A percentile compares a stretch with the other conserved stretches of the same genome.
These are phyloP conservation scores for Diaporthe amygdali DNA, from an alignment of 2,329 filamentous ascomycete species.

Conservation along the genomic window DNA sequence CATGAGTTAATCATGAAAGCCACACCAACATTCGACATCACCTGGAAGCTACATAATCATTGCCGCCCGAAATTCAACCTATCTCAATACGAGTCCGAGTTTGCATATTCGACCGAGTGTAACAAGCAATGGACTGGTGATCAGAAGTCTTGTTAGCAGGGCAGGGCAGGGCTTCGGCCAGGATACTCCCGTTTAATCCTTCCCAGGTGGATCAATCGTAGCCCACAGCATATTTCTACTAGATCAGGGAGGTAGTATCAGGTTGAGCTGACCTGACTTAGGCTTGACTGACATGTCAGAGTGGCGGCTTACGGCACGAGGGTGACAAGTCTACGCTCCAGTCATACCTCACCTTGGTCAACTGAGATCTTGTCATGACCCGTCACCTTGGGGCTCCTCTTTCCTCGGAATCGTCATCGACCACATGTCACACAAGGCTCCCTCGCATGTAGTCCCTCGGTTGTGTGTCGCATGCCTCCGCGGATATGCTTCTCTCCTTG, in stretches of 20 bases:
- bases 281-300: background rate
- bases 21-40: no score
- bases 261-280: background rate
- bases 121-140: no score
- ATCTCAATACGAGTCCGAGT: no score
- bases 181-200: background rate
- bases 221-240: background rate
- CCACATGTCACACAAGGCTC: background rate
- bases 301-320: background rate
- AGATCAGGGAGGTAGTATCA: background rate
- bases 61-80: no score
- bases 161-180: no score
- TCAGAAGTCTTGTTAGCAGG: background rate
- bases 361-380: background rate
- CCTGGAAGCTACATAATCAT: no score
- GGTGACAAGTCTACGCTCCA: background rate
- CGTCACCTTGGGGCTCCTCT: background rate
- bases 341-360: background rate
- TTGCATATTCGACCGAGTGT: no score
- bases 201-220: background rate
- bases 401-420: background rate
- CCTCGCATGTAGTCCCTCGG: background rate
- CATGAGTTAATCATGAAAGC: no score
- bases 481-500: background rate
- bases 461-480: background rate